Percentiles rank a stretch among this genome's conserved stretches.
Evolutionary conservation across 2,329 filamentous ascomycete genomes (phyloP).

Genomic region (Pseudonectria buxi): DNA sequence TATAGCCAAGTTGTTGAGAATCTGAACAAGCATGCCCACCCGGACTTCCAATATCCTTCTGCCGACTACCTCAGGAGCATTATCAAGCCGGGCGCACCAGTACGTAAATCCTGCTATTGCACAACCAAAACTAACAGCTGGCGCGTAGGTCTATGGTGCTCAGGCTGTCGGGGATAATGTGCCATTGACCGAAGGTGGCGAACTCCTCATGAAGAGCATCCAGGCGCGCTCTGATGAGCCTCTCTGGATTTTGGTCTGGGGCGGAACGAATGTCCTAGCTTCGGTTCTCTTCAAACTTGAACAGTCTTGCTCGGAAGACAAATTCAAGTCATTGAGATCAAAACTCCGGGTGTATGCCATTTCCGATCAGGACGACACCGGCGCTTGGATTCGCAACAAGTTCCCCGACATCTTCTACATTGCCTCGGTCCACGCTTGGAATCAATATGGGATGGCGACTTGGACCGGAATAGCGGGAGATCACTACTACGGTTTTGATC

Average conservation of each 20-base stretch:
- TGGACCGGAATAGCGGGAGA: slow-evolving; percentile 50
- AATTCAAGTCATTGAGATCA: slow-evolving; percentile 29
- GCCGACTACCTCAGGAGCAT: slow-evolving; percentile 28
- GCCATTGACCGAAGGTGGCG: slow-evolving; percentile 31
- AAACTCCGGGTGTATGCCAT: slow-evolving; percentile 48
- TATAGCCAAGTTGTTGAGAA: slow-evolving; percentile 39
- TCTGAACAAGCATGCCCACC: slow-evolving; percentile 41
- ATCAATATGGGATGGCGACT: slow-evolving; percentile 45
- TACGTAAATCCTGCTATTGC: slow-evolving; percentile 7
- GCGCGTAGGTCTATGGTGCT: slow-evolving; percentile 25
- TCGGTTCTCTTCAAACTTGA: slow-evolving; percentile 37
- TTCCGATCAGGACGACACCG: slow-evolving; percentile 53
- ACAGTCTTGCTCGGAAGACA: slow-evolving; percentile 16
- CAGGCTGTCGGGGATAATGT: slow-evolving; percentile 24
- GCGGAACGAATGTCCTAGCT: slow-evolving; percentile 46
- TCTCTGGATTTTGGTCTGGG: slow-evolving; percentile 48
- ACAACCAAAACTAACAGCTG: background rate
- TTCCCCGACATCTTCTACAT: slow-evolving; percentile 53
- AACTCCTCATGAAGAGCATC: slow-evolving; percentile 33
- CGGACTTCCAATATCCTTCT: slow-evolving; percentile 34
- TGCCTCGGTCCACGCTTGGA: slow-evolving; percentile 48
- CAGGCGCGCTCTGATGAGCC: slow-evolving; percentile 25
- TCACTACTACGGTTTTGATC: slow-evolving; percentile 18
- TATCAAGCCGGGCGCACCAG: slow-evolving; percentile 31
- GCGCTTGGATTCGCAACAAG: slow-evolving; percentile 46